phyloP scores from a whole-genome alignment of 495 filamentous ascomycete genomes.

The Trichoderma asperelloides region DNA sequence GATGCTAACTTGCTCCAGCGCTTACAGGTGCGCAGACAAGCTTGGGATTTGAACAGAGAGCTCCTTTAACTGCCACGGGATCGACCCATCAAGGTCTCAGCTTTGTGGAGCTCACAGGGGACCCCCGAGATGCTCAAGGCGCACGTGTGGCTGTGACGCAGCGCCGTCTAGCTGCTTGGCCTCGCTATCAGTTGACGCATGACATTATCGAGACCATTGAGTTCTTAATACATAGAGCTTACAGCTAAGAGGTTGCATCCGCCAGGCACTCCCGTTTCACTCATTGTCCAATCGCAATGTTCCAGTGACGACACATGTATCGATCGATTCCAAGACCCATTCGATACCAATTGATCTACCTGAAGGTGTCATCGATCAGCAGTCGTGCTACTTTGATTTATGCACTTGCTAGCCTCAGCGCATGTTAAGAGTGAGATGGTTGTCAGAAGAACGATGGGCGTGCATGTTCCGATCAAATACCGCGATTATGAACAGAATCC shows the following conservation, averaged over 20 bases:
- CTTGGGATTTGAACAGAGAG: background rate
- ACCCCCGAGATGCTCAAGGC: background rate
- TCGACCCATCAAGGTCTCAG: background rate
- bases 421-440: background rate
- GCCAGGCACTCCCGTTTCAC: conserved; percentile 3
- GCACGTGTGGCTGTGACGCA: background rate
- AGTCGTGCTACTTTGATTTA: background rate
- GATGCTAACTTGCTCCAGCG: background rate
- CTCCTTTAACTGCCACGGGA: background rate
- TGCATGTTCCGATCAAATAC: background rate
- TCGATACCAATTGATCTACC: too few relatives aligned
- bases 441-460: background rate
- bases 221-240: background rate
- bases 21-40: background rate
- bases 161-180: background rate
- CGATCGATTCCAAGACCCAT: background rate
- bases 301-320: conserved; percentile 1
- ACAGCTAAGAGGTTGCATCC: background rate
- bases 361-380: background rate
- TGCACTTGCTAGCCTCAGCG: background rate
- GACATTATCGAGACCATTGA: background rate
- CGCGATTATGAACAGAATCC: too few relatives aligned
- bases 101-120: background rate
- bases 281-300: background rate
- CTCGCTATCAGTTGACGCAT: background rate